Evolutionary conservation across 179 eudicot species (phyloP).

Genomic region (Drosera spatulata): DNA sequence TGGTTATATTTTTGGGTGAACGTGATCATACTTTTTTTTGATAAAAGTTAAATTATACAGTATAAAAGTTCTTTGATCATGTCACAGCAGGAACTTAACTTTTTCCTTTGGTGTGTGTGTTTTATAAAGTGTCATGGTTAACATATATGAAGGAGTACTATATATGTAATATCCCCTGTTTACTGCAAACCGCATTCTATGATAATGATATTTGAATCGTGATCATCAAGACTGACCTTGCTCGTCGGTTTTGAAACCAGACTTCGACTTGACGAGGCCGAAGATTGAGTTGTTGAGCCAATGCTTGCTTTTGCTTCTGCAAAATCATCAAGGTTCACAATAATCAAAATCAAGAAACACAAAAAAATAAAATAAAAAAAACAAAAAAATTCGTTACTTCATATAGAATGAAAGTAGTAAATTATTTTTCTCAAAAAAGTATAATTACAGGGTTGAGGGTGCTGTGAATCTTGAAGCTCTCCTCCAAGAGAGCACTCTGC

Average conservation of each 20-base stretch:
- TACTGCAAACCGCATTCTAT: too few species aligned
- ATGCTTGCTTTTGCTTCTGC: constrained; percentile 34
- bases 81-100: too few species aligned
- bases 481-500: constrained; percentile 82
- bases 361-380: background rate
- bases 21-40: too few species aligned
- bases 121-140: too few species aligned
- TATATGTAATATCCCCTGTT: too few species aligned
- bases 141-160: too few species aligned
- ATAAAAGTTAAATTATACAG: too few species aligned
- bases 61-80: too few species aligned
- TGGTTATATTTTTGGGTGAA: too few species aligned
- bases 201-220: background rate
- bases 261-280: constrained; percentile 38
- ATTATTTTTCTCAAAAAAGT: background rate
- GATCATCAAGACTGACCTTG: constrained; percentile 14
- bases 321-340: background rate
- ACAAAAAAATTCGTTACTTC: too few species aligned
- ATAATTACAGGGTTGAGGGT: constrained; percentile 79
- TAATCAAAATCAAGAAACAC: background rate
- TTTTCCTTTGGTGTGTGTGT: too few species aligned
- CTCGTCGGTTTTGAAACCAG: constrained; percentile 38
- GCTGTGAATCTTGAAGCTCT: constrained; percentile 75
- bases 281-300: constrained; percentile 25
- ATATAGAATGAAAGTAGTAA: background rate